Base-by-base conservation (phyloP, 2,329 filamentous ascomycete genomes). In the Venturia oleaginea region DNA sequence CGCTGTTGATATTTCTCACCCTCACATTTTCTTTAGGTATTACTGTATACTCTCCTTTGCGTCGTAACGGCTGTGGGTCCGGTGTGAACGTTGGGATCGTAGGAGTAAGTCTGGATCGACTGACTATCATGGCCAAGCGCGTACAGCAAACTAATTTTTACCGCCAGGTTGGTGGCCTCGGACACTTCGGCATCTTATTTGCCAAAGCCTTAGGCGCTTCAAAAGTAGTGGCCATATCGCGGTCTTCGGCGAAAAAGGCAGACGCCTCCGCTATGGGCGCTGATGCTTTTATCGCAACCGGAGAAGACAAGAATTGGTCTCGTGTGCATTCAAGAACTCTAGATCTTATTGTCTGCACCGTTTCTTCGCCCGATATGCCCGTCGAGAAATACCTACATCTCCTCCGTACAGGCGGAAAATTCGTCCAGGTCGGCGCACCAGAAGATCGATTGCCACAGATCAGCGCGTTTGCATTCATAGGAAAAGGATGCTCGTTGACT, bases 181-280 rank as follows among this genome's bases (percentile, higher is more conserved):
- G 89, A 0, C 89, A 93, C 72, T 85, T 92, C 67, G 90, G 84
- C 0, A 73, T 93, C 17, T 78, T 90, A 66, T 91, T 84, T 73
- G 86, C 89, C 1, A 84, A 81, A 67, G 88, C 88, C 0, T 75
- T 91, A 1, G 86, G 86, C 8, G 86, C 85, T 22, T 84, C 88
- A 62, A 80, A 82, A 3, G 81, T 85, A 13, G 84, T 85, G 22
- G 85, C 83, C 10, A 81, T 88, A 68, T 85, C 83, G 11, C 83
- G 86, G 67, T 82, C 79, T 0, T 75, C 77, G 0, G 70, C 76
- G 68, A 88, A 88, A 74, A 80, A 77, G 38, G 81, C 80, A 0
- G 84, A 87, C 69, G 83, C 82, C 15, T 73, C 79, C 68, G 81
- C 82, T 69, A 76, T 88, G 38, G 85, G 86, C 13, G 84, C 85